Evolutionary conservation across 2,329 filamentous ascomycete genomes (phyloP).

Genomic region (Lasiodiplodia theobromae): DNA sequence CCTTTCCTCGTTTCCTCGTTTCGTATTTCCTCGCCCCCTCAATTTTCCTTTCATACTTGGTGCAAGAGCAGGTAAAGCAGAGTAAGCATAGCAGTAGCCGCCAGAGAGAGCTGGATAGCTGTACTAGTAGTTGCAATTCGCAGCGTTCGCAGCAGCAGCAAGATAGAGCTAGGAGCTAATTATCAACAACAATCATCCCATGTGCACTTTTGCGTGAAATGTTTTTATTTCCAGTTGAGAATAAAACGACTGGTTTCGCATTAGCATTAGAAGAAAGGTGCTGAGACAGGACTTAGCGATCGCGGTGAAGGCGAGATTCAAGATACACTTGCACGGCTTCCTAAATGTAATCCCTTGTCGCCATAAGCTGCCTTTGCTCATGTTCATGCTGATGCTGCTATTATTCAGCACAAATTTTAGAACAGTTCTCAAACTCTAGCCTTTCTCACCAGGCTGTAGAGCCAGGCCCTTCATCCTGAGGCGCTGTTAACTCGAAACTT

Average conservation of each 20-base stretch:
- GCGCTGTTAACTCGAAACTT: background rate
- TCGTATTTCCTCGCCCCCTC: background rate
- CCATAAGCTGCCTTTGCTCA: background rate
- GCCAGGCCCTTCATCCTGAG: no score
- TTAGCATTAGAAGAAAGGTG: no score
- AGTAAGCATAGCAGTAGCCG: background rate
- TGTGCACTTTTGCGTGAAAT: background rate
- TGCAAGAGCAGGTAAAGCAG: background rate
- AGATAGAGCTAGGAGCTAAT: slow-evolving; percentile 26
- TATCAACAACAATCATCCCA: background rate
- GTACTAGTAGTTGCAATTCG: slow-evolving; percentile 22
- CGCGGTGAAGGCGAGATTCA: no score
- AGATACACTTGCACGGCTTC: background rate
- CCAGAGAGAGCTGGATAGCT: slow-evolving; percentile 6
- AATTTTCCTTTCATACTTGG: background rate
- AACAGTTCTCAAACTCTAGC: background rate
- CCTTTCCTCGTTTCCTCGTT: background rate
- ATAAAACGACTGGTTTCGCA: no score
- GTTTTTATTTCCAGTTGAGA: no score
- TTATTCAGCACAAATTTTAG: background rate
- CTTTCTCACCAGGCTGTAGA: background rate
- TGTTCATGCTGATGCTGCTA: background rate
- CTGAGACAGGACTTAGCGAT: no score
- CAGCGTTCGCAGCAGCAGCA: slow-evolving; percentile 25
- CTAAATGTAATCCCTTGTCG: background rate